Conservation (phyloP, 2,329 filamentous ascomycete genomes). For the Xylariomycetidae sp. region DNA sequence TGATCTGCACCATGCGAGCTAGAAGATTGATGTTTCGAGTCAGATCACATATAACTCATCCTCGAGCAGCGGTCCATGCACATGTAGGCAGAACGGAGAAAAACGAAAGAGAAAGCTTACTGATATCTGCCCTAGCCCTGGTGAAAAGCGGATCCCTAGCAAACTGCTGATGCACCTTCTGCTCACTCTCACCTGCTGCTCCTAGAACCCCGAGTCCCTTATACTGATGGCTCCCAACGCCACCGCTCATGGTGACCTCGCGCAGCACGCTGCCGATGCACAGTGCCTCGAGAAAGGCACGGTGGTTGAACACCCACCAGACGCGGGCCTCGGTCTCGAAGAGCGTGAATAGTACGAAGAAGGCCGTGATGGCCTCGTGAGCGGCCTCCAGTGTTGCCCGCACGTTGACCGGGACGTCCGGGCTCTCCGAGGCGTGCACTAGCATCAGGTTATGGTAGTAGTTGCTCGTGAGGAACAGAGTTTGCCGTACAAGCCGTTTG, state of each 20-base stretch:
- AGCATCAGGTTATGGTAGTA: conserved; percentile 82
- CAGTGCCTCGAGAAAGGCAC: conserved; percentile 71
- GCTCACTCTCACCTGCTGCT: too few species aligned
- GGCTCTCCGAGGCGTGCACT: conserved; percentile 66
- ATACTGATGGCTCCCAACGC: too few species aligned
- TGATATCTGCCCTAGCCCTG: conserved; percentile 56
- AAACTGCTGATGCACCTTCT: conserved; percentile 40
- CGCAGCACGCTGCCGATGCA: conserved; percentile 60
- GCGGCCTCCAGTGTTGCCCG: conserved; percentile 69
- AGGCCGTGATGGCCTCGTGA: conserved; percentile 68
- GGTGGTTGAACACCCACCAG: conserved; percentile 82
- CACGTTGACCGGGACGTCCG: conserved; percentile 60
- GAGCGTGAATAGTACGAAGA: conserved; percentile 67
- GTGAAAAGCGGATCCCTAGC: conserved; percentile 53
- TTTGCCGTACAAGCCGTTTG: conserved; percentile 67
- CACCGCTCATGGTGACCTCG: conserved; percentile 45
- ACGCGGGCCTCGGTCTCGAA: conserved; percentile 69
- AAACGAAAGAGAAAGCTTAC: conserved; percentile 40
- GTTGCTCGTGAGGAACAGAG: conserved; percentile 74
- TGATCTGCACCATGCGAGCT: conserved; percentile 61
- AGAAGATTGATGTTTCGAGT: too few species aligned
- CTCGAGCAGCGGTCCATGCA: too few species aligned
- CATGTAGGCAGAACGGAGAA: conserved; percentile 3
- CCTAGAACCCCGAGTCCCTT: too few species aligned
- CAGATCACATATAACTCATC: too few species aligned